These are phyloP conservation scores for Prunus fruticosa DNA, from an alignment of 306 rosid genomes.

Conservation along the genomic window DNA sequence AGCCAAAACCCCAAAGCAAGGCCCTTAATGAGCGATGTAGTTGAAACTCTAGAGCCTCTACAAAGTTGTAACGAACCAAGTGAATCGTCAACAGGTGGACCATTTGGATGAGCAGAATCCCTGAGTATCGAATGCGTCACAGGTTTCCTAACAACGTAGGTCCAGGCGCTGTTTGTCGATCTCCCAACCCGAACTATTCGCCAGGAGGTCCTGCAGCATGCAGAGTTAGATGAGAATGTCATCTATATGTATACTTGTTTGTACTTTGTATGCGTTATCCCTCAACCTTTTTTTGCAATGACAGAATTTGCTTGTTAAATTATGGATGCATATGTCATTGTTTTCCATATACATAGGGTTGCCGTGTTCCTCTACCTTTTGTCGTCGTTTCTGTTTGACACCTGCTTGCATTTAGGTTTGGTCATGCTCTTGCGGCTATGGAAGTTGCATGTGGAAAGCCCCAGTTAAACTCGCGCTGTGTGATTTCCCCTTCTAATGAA, in stretches of 20 bases:
- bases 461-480: no score
- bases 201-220: constrained; percentile 78
- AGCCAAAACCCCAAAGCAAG: constrained; percentile 99
- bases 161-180: constrained; percentile 74
- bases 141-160: constrained; percentile 76
- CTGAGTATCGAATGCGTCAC: constrained; percentile 66
- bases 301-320: constrained; percentile 21
- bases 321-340: constrained; percentile 3
- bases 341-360: constrained; percentile 18
- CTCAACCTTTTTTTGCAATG: constrained; percentile 26
- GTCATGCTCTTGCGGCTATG: not conserved
- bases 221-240: constrained; percentile 75
- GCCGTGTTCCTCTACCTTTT: constrained; percentile 15
- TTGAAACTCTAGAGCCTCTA: constrained; percentile 92
- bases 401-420: constrained; percentile 18
- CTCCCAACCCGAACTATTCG: constrained; percentile 86
- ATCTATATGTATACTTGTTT: constrained; percentile 28
- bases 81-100: constrained; percentile 54
- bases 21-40: constrained; percentile 99
- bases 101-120: constrained; percentile 62
- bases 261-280: constrained; percentile 33
- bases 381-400: constrained; percentile 3
- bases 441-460: constrained; percentile 1
- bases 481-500: no score
- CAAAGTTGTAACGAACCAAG: constrained; percentile 67